A percentile compares a stretch with the other conserved stretches of the same genome.
Evolutionary conservation across 306 rosid genomes (phyloP).

Genomic region (Quercus engelmannii): DNA sequence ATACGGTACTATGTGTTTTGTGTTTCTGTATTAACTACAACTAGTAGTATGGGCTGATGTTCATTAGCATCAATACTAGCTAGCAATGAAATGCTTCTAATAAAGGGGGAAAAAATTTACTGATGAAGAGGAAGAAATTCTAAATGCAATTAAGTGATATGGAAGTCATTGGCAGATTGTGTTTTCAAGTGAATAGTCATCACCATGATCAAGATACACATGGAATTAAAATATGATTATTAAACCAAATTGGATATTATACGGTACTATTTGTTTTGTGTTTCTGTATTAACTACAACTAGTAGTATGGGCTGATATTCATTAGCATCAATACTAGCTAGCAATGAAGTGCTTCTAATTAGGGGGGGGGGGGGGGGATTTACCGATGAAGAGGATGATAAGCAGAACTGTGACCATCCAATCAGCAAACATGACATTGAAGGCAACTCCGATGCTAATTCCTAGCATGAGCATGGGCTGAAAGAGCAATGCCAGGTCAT

Average conservation of each 20-base stretch:
- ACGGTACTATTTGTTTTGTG: no score
- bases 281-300: no score
- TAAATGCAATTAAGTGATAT: background rate
- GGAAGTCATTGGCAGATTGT: background rate
- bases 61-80: no score
- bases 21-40: no score
- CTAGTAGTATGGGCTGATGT: no score
- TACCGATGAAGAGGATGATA: constrained; percentile 71
- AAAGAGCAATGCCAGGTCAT: constrained; percentile 66
- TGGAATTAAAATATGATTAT: background rate
- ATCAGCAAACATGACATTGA: constrained; percentile 79
- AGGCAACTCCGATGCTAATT: constrained; percentile 75
- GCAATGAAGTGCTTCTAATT: no score
- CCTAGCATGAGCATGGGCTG: constrained; percentile 84
- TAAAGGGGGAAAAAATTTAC: constrained; percentile 17
- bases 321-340: no score
- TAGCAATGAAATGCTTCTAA: no score
- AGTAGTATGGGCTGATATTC: no score
- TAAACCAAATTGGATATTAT: no score
- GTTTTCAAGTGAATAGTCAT: background rate
- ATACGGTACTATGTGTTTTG: no score
- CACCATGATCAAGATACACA: background rate
- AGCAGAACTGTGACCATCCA: constrained; percentile 84
- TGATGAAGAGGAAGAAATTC: constrained; percentile 38
- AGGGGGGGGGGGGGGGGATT: no score